Evolutionary conservation across 176 grass and related monocot genomes (phyloP).

Genomic region (Ensete glaucum): DNA sequence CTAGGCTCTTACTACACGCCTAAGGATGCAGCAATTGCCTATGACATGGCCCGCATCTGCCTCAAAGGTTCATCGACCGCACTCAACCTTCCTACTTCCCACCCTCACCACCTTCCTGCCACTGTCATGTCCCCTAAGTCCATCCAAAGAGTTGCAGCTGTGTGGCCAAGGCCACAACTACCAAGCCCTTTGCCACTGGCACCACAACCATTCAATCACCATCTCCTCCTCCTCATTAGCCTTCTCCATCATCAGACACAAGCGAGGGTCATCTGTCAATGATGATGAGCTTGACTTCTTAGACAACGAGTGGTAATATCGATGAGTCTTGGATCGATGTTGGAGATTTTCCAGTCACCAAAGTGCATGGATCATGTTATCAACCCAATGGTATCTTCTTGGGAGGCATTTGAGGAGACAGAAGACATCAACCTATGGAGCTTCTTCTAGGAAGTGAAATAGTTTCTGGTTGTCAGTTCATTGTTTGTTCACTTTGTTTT

Average conservation of each 20-base stretch:
- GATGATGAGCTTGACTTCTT: neutral
- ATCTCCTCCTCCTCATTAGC: neutral
- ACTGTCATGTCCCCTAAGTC: conserved; percentile 64
- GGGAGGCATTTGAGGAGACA: conserved; percentile 31
- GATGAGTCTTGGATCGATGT: neutral
- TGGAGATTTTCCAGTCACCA: conserved; percentile 66
- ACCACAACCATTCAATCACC: neutral
- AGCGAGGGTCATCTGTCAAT: neutral
- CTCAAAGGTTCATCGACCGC: conserved; percentile 41
- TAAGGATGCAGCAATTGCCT: conserved; percentile 66
- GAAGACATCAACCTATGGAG: conserved; percentile 63
- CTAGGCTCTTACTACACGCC: conserved; percentile 70
- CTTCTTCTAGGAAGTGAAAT: conserved; percentile 32
- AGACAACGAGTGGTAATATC: conserved; percentile 20
- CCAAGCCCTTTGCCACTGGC: no score
- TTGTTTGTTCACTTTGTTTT: neutral
- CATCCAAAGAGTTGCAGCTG: conserved; percentile 57
- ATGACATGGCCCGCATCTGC: conserved; percentile 65
- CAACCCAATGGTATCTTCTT: conserved; percentile 30
- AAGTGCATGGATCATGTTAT: conserved; percentile 68
- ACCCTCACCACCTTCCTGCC: conserved; percentile 22
- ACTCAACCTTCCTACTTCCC: conserved; percentile 59
- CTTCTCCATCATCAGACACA: neutral
- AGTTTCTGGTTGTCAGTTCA: neutral
- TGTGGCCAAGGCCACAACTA: no score